Base-by-base conservation (phyloP, 305 asterid species). In the Rubia peregrina region DNA sequence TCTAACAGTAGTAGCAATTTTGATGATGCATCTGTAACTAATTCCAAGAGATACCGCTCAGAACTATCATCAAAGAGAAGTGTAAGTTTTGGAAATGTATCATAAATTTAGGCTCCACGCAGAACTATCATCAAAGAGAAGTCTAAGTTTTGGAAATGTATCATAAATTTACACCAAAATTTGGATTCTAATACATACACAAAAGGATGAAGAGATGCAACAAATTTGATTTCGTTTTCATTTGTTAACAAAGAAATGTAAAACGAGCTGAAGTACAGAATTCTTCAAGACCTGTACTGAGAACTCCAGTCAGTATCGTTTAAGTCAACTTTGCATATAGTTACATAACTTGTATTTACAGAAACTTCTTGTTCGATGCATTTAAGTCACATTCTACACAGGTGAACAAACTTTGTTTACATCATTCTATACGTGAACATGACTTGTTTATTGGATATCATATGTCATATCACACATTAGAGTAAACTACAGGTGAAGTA, bases 401-500 rank as follows among this genome's bases (percentile, higher is more conserved):
- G 21, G n/a, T 2, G 22, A 12, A 17, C 19, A 24, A 26, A n/a
- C 9, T 12, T n/a, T 26, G 19, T 65, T 66, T 57, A 56, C 72
- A 66, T 63, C 43, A 40, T 13, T n/a, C 43, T 17, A 22, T 42
- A 55, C 13, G 65, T 17, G 26, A 5, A 73, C 44, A 13, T 43
- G 40, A 16, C 38, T 9, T 7, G 16, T 43, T 46, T 30, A 30
- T 30, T 30, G 33, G 33, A 41, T 16, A 49, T 41, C 26, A 22
- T n/a, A 60, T 12, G 62, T 19, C 3, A 46, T 6, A 51, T 46
- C 49, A 66, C 62, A 60, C 22, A 53, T 30, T 77, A 79, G 19
- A 71, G 17, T 61, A 41, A 61, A n/a, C 71, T 80, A 80, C 78
- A 72, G 63, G 67, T 75, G 77, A 87, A 92, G 85, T 92, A 92